Base-by-base conservation (phyloP, 225 moss, liverwort and hornwort genomes). In the Polytrichum formosum region DNA sequence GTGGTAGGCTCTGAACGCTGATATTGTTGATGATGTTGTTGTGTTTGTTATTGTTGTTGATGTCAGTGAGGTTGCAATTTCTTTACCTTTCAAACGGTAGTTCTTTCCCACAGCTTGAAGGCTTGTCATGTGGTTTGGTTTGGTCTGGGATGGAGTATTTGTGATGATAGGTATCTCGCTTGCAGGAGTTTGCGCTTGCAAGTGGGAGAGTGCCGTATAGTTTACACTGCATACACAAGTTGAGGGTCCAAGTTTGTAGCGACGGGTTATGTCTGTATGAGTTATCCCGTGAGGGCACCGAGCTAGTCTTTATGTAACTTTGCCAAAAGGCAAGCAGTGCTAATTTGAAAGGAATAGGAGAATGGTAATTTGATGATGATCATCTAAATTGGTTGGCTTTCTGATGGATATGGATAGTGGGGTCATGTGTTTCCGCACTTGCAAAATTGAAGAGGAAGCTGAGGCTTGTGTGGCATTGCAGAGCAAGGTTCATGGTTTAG, bases 401-500 rank as follows among this genome's bases (percentile, higher is more conserved):
- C 68, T 26, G 68, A 54, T 25, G 54, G 55, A 54, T 56, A 27
- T 54, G 25, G 68, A 28, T 23, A n/a, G 21, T 67, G 20, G 18
- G 23, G 20, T 35, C 9, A 2, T 67, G 21, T 59, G 5, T 20
- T n/a, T n/a, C 6, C 23, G 16, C 59, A 59, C 59, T 9, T n/a
- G 1, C 26, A 6, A 56, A 56, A 54, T 54, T 68, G 53, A 26
- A 8, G 16, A 19, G 22, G 53, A 55, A 23, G 26, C 26, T 25
- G 68, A 68, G 68, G 26, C 53, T 25, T 70, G 67, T 54, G 64
- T 73, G 69, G 10, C 54, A 68, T 68, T 74, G 74, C 84, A 79
- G 84, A 72, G 81, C 54, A 46, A 67, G 76, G 70, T 68, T 69
- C 72, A 84, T 88, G 88, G 73, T 81, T 75, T 82, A 75, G 75